phyloP scores from a whole-genome alignment of 2,329 filamentous ascomycete genomes.

The Coniella lustricola region DNA sequence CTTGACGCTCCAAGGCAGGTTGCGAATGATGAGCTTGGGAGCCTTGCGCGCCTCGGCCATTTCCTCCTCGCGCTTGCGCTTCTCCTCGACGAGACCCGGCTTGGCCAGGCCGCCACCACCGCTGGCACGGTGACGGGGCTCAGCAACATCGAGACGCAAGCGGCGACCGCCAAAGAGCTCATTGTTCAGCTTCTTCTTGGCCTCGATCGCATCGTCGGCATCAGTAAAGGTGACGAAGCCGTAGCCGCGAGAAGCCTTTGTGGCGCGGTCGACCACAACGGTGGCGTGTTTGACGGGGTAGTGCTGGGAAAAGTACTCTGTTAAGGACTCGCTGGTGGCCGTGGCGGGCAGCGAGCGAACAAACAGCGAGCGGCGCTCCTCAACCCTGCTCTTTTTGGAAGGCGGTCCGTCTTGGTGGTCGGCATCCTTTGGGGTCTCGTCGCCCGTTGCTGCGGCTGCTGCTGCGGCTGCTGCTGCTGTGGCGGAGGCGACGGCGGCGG shows the following conservation, averaged over 20 bases:
- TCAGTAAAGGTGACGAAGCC: constrained; percentile 97
- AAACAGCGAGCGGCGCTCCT: constrained; percentile 71
- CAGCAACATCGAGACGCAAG: constrained; percentile 80
- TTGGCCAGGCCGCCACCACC: constrained; percentile 25
- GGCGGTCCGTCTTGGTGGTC: constrained; percentile 23
- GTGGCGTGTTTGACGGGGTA: constrained; percentile 94
- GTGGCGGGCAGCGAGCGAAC: constrained; percentile 75
- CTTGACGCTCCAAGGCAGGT: constrained; percentile 94
- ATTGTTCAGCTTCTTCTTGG: constrained; percentile 74
- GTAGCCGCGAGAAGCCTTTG: constrained; percentile 83
- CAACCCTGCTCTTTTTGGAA: constrained; percentile 51
- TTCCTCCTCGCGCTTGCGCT: constrained; percentile 52
- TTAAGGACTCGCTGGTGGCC: constrained; percentile 74
- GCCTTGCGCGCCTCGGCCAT: constrained; percentile 53
- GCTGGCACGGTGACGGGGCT: constrained; percentile 64
- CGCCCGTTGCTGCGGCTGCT: too few relatives aligned
- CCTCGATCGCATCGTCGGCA: constrained; percentile 77
- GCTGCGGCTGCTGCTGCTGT: background rate
- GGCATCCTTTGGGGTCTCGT: background rate
- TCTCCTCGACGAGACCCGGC: constrained; percentile 33
- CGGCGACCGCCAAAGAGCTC: constrained; percentile 70
- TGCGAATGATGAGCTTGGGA: constrained; percentile 80
- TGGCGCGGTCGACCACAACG: constrained; percentile 79
- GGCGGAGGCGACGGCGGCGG: constrained; percentile 6
- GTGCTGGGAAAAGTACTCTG: constrained; percentile 86